These are phyloP conservation scores for Camelina neglecta DNA, from an alignment of 345 rosid species.

Conservation along the genomic window DNA sequence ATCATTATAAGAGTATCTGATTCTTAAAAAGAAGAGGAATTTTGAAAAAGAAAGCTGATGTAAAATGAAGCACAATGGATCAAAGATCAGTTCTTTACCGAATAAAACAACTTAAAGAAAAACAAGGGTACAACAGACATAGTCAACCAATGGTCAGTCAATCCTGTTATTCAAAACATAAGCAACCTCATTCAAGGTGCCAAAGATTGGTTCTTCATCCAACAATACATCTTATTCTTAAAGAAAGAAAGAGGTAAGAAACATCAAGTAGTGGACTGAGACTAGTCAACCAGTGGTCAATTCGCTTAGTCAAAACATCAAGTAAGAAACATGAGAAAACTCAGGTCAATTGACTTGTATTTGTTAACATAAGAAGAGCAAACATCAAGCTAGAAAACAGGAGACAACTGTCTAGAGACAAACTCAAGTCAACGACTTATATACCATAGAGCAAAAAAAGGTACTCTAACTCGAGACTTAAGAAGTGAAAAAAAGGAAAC, in stretches of 20 bases:
- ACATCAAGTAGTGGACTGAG: background rate
- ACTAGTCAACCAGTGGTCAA: constrained; percentile 36
- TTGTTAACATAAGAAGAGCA: background rate
- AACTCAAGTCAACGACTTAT: constrained; percentile 13
- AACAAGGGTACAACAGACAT: background rate
- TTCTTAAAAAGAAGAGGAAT: background rate
- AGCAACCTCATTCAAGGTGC: background rate
- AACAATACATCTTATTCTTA: background rate
- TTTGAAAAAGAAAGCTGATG: background rate
- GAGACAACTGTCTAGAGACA: constrained; percentile 4
- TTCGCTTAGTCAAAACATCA: constrained; percentile 17
- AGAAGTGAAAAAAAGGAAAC: background rate
- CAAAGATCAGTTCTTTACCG: background rate
- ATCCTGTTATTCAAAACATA: constrained; percentile 24
- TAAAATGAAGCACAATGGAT: background rate
- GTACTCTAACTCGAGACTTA: background rate
- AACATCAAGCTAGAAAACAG: constrained; percentile 5
- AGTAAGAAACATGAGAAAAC: constrained; percentile 1
- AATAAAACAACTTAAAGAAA: background rate
- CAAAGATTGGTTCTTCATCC: constrained; percentile 2
- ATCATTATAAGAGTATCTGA: background rate
- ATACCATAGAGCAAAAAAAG: background rate
- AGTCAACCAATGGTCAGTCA: constrained; percentile 42
- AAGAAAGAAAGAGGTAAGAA: background rate
- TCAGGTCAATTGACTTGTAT: constrained; percentile 12